Percentiles rank a stretch among this genome's conserved stretches.
Conservation (phyloP, 129 eudicot species). For the Tagetes patula region DNA sequence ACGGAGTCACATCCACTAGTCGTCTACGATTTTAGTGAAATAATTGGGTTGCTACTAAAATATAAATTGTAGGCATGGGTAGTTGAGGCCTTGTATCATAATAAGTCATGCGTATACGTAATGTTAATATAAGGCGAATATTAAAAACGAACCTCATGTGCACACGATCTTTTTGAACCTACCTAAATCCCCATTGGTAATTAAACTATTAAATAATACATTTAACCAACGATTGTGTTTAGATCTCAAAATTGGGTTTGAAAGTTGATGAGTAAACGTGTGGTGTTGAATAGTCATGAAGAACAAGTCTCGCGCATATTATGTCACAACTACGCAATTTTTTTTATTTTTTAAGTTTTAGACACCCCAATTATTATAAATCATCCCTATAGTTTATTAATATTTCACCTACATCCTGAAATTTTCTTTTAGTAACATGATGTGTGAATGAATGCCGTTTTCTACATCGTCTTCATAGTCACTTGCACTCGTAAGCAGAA, state of each 20-base stretch:
- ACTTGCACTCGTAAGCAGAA: no score
- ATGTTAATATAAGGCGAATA: no score
- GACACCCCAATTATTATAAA: not conserved
- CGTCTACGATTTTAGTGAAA: no score
- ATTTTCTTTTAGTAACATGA: not conserved
- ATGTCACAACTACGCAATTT: conserved; percentile 14
- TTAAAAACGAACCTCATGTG: no score
- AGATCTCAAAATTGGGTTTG: conserved; percentile 5
- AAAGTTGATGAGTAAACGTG: conserved; percentile 23
- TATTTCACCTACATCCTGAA: not conserved
- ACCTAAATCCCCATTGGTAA: not conserved
- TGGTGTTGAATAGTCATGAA: conserved; percentile 15
- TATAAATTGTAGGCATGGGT: no score
- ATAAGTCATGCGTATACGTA: no score
- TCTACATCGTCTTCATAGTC: no score
- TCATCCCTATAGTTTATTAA: conserved; percentile 2
- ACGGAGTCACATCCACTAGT: no score
- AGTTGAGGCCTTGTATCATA: no score
- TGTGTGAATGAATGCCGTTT: no score
- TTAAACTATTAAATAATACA: not conserved
- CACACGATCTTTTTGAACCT: not conserved
- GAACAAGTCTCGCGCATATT: conserved; percentile 23
- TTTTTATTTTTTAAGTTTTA: conserved; percentile 1
- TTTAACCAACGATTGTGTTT: not conserved
- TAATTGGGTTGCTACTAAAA: no score